Evolutionary conservation across 108 stramenopile genomes (phyloP), one percentile per base, ranked within the genome.

Genomic region (Schizochytrium sp.): DNA sequence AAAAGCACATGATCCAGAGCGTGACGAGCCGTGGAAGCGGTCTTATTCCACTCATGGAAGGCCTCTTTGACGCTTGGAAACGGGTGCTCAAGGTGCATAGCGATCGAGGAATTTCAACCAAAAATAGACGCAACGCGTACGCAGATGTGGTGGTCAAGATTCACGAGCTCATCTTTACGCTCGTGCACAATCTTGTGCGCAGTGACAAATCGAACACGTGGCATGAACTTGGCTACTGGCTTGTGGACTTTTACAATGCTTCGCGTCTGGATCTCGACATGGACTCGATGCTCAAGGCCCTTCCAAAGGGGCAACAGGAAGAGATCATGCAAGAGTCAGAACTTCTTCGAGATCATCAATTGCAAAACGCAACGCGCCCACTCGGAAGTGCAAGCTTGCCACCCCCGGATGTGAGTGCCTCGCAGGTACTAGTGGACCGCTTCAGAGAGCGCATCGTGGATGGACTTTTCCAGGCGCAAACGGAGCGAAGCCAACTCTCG

Each of bases 1-100:
- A 83, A 53, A 83, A 83, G 28, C 76, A 83, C 45, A n/a, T 83
- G 48, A 83, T 83, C 76, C 45, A 83, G n/a, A 83, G 76, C 51
- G 76, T 83, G 8, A 25, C 76, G 18, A 25, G 23, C 51, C 45
- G 51, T 6, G 76, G 76, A 21, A 83, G 76, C 51, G 76, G 76
- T 6, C 51, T 83, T 12, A 53, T 83, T 83, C 76, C 76, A 53
- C 76, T 83, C 48, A 16, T 83, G 76, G 76, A 83, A 23, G 76
- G 76, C 76, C 48, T 53, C 51, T 83, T 83, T 53, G 51, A 47
- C 51, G 6, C 76, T 16, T 83, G 76, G 76, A 83, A 83, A 45
- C 48, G 28, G 6, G 28, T 83, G n/a, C 76, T 83, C 28, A 47
- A 53, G n/a, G 76, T 83, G 45, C 76, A 83, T 23, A 53, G 25